Evolutionary conservation across 2,329 filamentous ascomycete species (phyloP).

Genomic region (Microcera coccophila): DNA sequence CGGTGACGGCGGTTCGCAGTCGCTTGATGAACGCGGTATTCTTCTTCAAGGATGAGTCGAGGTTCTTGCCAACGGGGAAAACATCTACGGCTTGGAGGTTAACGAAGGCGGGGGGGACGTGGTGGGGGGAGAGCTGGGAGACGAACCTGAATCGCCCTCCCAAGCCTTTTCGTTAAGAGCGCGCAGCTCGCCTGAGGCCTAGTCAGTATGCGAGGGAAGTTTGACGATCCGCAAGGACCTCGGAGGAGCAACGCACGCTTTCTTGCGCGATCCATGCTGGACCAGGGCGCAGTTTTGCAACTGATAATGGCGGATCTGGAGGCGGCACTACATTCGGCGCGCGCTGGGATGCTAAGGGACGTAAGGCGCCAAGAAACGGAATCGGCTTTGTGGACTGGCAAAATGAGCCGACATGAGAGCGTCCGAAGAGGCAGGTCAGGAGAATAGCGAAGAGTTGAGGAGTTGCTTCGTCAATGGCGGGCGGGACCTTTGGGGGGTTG

Average conservation of each 20-base stretch:
- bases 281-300: constrained; percentile 29
- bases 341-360: constrained; percentile 41
- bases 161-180: constrained; percentile 83
- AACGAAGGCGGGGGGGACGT: constrained; percentile 15
- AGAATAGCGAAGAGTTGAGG: constrained; percentile 19
- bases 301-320: constrained; percentile 20
- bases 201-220: constrained; percentile 11
- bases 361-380: constrained; percentile 34
- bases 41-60: constrained; percentile 95
- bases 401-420: constrained; percentile 40
- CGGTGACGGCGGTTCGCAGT: constrained; percentile 80
- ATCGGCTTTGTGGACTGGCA: constrained; percentile 27
- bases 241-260: constrained; percentile 48
- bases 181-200: constrained; percentile 73
- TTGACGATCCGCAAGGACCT: neutral
- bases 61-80: constrained; percentile 69
- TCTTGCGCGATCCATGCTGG: constrained; percentile 60
- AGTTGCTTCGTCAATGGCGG: constrained; percentile 5
- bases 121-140: constrained; percentile 15
- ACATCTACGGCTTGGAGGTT: constrained; percentile 54
- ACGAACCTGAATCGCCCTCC: constrained; percentile 77
- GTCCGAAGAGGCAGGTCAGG: constrained; percentile 28
- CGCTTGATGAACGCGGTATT: constrained; percentile 98
- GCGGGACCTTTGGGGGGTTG: constrained; percentile 1
- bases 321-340: constrained; percentile 46